Evolutionary conservation across 2,329 filamentous ascomycete species (phyloP).

Genomic region (Calonectria ilicicola): DNA sequence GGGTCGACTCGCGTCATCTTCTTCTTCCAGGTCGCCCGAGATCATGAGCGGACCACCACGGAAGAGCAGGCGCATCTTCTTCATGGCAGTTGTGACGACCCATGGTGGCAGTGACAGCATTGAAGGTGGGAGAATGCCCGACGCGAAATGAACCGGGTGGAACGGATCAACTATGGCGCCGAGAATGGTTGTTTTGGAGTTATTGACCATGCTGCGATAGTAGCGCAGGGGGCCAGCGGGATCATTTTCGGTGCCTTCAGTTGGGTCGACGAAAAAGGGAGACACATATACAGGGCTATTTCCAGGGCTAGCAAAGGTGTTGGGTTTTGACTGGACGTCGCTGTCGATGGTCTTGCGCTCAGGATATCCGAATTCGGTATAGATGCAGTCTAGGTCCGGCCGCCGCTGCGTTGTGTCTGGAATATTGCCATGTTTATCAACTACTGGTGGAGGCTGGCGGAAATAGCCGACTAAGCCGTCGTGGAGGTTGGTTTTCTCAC

Average conservation of each 20-base stretch:
- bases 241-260: not conserved
- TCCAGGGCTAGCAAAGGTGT: not conserved
- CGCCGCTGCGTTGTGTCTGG: not conserved
- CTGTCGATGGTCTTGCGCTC: not conserved
- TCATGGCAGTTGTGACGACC: not conserved
- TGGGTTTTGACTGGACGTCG: not conserved
- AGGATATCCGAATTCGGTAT: not conserved
- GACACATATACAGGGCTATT: not conserved
- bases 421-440: not conserved
- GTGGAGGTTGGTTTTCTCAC: not conserved
- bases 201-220: not conserved
- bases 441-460: not conserved
- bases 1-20: not conserved
- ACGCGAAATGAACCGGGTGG: not conserved
- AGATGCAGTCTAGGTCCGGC: not conserved
- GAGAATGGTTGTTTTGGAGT: not conserved
- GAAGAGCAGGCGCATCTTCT: not conserved
- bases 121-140: not conserved
- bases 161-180: not conserved
- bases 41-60: not conserved
- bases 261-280: not conserved
- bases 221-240: not conserved
- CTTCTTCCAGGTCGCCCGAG: not conserved
- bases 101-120: not conserved
- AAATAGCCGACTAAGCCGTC: not conserved